Conservation (phyloP, 2,329 filamentous ascomycete species). For the Fusarium longipes region DNA sequence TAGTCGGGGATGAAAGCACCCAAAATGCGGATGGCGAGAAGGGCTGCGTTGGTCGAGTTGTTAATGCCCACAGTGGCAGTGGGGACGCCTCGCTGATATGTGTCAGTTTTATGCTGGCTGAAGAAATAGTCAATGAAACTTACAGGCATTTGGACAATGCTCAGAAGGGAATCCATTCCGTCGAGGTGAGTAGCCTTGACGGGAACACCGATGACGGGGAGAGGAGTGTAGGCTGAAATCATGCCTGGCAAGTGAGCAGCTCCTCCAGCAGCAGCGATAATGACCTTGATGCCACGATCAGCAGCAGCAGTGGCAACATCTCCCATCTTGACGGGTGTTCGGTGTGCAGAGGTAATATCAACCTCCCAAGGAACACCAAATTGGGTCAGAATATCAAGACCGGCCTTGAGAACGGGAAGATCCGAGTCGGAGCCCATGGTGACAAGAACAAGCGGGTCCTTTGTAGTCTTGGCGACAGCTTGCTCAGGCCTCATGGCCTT, state of each 20-base stretch:
- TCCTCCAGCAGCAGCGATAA: conserved; percentile 81
- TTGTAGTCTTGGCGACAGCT: conserved; percentile 2
- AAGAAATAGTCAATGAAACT: rapidly evolving
- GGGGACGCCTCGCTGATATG: conserved; percentile 66
- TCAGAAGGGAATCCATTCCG: conserved; percentile 76
- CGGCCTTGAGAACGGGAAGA: conserved; percentile 73
- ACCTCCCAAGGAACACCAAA: conserved; percentile 78
- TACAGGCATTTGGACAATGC: conserved; percentile 80
- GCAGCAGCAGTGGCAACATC: conserved; percentile 72
- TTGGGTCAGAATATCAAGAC: conserved; percentile 73
- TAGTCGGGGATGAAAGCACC: conserved; percentile 70
- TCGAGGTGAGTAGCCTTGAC: conserved; percentile 80
- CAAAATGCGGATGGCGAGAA: conserved; percentile 76
- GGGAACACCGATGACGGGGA: conserved; percentile 82
- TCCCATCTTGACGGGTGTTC: conserved; percentile 77
- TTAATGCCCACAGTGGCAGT: conserved; percentile 83
- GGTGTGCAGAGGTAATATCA: conserved; percentile 83
- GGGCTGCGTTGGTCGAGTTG: conserved; percentile 80
- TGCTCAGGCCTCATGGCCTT: conserved; percentile 53
- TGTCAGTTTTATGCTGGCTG: neutral
- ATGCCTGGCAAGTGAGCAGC: conserved; percentile 81
- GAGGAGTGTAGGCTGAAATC: conserved; percentile 74
- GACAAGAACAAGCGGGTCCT: conserved; percentile 72
- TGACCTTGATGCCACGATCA: conserved; percentile 73
- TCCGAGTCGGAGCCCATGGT: conserved; percentile 90